Evolutionary conservation across 2,329 filamentous ascomycete genomes (phyloP), one percentile per base, ranked within the genome.

Genomic region (Cordyceps cateniannulata): DNA sequence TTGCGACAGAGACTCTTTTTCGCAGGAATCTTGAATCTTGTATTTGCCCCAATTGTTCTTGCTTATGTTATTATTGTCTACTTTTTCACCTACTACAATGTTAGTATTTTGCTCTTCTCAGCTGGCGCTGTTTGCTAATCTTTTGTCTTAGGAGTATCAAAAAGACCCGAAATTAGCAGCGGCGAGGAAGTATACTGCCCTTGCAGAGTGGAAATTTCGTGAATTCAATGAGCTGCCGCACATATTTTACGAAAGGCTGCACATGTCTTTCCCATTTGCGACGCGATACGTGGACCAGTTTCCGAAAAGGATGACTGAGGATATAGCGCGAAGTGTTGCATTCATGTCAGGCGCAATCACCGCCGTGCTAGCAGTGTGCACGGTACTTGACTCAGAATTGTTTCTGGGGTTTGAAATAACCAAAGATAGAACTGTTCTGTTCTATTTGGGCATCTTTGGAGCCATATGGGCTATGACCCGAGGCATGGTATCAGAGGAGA

Each of bases 171-270:
- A 92, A 64, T 84, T 96, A 42, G 89, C 90, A n/a, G 88, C 91
- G 9, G 72, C 74, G 18, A 86, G 95, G 45, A 88, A 92, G 65
- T 99, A 97, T 71, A 98, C 93, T 0, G 90, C 92, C 1, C 83
- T 96, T 55, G 95, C 95, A 0, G 90, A 96, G 71, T 99, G 95
- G 95, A 98, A 97, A 69, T 97, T 99, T 65, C 88, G 95, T 52
- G 93, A 98, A 72, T 99, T 98, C 81, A 99, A 99, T 69, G 95
- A 99, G 73, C 81, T 99, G 1, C 88, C 89, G 61, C 95, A 99
- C 73, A 81, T 98, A 2, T 99, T 98, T 68, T 85, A 92, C 63
- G 90, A 93, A 65, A 86, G 95, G 22, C 80, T 93, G 47, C 93
- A 96, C 65, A 96, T 98, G 89, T 96, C 95, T 0, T 92, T 95